These are phyloP conservation scores for Liquidambar formosana DNA, from an alignment of 164 flowering plant genomes.

Conservation along the genomic window DNA sequence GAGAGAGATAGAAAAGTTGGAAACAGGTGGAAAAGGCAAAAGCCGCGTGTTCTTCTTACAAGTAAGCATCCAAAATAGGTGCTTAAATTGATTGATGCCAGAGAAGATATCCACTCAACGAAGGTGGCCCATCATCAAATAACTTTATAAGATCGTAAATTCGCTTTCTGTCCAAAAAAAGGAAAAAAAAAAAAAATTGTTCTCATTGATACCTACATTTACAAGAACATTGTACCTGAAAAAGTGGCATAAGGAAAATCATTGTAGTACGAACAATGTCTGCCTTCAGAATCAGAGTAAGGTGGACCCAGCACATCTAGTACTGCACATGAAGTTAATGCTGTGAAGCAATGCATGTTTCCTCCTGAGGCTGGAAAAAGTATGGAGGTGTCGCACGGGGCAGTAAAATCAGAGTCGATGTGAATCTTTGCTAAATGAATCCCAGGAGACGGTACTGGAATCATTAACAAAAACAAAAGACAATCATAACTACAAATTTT, in stretches of 20 bases:
- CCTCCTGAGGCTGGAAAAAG: conserved; percentile 71
- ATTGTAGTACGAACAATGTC: conserved; percentile 61
- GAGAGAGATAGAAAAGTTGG: too few relatives aligned
- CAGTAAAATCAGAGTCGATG: conserved; percentile 49
- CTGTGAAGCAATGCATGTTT: conserved; percentile 73
- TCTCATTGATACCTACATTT: too few relatives aligned
- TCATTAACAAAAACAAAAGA: background rate
- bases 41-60: too few relatives aligned
- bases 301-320: conserved; percentile 79
- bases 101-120: too few relatives aligned
- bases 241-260: conserved; percentile 38
- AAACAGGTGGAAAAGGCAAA: too few relatives aligned
- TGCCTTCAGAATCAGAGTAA: conserved; percentile 58
- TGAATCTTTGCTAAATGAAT: conserved; percentile 53
- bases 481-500: too few relatives aligned
- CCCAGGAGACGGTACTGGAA: conserved; percentile 26
- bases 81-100: too few relatives aligned
- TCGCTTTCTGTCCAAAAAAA: too few relatives aligned
- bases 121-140: background rate
- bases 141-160: background rate
- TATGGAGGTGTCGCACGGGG: conserved; percentile 57
- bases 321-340: conserved; percentile 62
- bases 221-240: conserved; percentile 35
- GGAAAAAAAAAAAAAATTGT: background rate
- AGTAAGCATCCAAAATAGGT: too few relatives aligned